Percentiles rank a stretch among this genome's conserved stretches.
Conservation (phyloP, 1,139 yeast genomes). For the Pneumocystis oryctolagi region DNA sequence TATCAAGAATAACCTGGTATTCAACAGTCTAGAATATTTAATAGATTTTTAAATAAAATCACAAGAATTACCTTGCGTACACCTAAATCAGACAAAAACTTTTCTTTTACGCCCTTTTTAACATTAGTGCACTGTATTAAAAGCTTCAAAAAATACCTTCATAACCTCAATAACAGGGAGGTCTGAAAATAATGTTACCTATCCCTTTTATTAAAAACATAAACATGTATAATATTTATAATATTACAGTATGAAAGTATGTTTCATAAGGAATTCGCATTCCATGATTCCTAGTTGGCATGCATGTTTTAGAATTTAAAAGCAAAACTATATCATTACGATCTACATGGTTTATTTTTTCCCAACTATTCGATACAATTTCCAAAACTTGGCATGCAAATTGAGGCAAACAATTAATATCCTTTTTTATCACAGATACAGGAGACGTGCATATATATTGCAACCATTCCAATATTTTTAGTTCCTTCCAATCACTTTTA, state of each 20-base stretch:
- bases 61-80: conserved; percentile 20
- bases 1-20: conserved; percentile 26
- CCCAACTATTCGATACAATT: conserved; percentile 21
- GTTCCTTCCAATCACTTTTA: conserved; percentile 19
- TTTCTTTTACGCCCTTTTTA: conserved; percentile 18
- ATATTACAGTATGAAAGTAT: conserved; percentile 18
- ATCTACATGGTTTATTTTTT: conserved; percentile 11
- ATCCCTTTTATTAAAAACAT: neutral
- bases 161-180: conserved; percentile 24
- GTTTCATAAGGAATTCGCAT: conserved; percentile 26
- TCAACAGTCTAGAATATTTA: conserved; percentile 23
- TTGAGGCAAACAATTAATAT: conserved; percentile 17
- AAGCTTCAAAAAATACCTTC: neutral
- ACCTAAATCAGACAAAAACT: conserved; percentile 24
- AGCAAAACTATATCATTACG: conserved; percentile 13
- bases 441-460: neutral
- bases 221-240: neutral
- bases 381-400: conserved; percentile 21
- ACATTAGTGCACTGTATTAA: neutral
- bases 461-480: conserved; percentile 4
- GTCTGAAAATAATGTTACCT: conserved; percentile 27
- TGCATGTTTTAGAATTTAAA: conserved; percentile 21
- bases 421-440: conserved; percentile 12
- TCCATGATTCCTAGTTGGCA: conserved; percentile 28
- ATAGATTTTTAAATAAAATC: neutral